phyloP scores from a whole-genome alignment of 441 rosid species.

The Populus hybrid region DNA sequence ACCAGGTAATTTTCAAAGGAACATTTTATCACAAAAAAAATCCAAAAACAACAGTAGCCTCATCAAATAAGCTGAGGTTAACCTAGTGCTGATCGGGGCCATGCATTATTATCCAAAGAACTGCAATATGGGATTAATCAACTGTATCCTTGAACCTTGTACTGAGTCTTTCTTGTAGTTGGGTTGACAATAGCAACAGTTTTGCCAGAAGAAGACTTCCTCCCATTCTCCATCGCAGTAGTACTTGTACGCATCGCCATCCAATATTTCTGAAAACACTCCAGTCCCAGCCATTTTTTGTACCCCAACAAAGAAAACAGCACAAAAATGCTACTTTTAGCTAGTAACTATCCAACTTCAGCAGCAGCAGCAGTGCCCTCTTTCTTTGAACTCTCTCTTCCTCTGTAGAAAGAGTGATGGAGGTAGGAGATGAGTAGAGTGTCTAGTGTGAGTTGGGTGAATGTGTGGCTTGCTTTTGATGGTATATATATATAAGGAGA shows the following conservation, averaged over 20 bases:
- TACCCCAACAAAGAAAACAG: too few relatives aligned
- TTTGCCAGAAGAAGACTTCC: slow-evolving; percentile 69
- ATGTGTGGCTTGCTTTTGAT: neutral
- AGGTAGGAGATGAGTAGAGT: neutral
- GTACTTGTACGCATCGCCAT: slow-evolving; percentile 73
- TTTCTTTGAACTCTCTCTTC: neutral
- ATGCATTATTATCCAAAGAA: neutral
- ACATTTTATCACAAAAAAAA: neutral
- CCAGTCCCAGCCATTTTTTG: slow-evolving; percentile 76
- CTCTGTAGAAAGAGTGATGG: neutral
- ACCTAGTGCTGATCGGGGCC: neutral
- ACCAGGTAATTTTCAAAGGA: neutral
- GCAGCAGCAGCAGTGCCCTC: too few relatives aligned
- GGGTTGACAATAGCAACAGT: slow-evolving; percentile 82
- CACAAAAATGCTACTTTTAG: neutral
- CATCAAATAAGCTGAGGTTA: too few relatives aligned
- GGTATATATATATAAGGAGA: slow-evolving; percentile 1
- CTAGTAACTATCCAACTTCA: neutral
- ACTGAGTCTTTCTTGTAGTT: slow-evolving; percentile 74
- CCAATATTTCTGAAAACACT: slow-evolving; percentile 66
- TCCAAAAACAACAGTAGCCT: too few relatives aligned
- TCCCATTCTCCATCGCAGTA: slow-evolving; percentile 88
- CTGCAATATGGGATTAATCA: neutral
- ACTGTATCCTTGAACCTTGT: slow-evolving; percentile 86
- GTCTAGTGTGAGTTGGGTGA: neutral